These are phyloP conservation scores for Boletus semigastroideus DNA, from an alignment of 1,284 basidiomycete genomes.

Conservation along the genomic window DNA sequence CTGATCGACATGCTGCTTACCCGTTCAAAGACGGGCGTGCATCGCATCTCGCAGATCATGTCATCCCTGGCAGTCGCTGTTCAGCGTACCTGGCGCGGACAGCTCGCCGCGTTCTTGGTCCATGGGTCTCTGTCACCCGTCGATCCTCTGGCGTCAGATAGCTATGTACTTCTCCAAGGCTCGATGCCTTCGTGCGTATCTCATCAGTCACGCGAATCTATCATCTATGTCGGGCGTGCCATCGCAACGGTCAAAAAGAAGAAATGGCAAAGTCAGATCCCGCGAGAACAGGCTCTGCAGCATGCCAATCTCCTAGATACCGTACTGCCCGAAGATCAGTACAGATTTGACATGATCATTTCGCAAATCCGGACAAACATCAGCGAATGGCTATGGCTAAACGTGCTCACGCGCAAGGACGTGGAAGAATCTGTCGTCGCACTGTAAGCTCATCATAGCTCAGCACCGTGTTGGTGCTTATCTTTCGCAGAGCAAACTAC, in stretches of 20 bases:
- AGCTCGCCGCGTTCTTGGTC: conserved; percentile 75
- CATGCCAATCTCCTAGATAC: conserved; percentile 65
- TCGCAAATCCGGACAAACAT: conserved; percentile 69
- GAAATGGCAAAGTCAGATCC: conserved; percentile 76
- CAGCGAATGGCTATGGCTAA: conserved; percentile 90
- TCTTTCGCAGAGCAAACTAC: conserved; percentile 63
- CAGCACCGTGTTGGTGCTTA: conserved; percentile 22
- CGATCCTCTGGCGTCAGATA: conserved; percentile 58
- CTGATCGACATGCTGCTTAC: conserved; percentile 74
- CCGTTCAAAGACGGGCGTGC: conserved; percentile 72
- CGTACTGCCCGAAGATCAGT: conserved; percentile 71
- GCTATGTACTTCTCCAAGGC: conserved; percentile 55
- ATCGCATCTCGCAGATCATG: conserved; percentile 70
- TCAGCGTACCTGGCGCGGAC: conserved; percentile 77
- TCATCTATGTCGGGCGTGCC: conserved; percentile 84
- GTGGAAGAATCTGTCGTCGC: conserved; percentile 76
- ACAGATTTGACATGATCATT: conserved; percentile 73
- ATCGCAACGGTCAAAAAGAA: conserved; percentile 80
- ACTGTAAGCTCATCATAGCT: conserved; percentile 46
- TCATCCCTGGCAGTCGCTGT: conserved; percentile 66
- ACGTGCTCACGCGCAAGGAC: conserved; percentile 81
- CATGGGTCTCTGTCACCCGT: conserved; percentile 66
- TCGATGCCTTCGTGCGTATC: conserved; percentile 77
- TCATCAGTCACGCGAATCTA: conserved; percentile 70
- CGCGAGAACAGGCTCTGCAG: conserved; percentile 58